These are phyloP conservation scores for Chernovozyma aurita DNA, from an alignment of 1,139 yeast species.

Conservation along the genomic window DNA sequence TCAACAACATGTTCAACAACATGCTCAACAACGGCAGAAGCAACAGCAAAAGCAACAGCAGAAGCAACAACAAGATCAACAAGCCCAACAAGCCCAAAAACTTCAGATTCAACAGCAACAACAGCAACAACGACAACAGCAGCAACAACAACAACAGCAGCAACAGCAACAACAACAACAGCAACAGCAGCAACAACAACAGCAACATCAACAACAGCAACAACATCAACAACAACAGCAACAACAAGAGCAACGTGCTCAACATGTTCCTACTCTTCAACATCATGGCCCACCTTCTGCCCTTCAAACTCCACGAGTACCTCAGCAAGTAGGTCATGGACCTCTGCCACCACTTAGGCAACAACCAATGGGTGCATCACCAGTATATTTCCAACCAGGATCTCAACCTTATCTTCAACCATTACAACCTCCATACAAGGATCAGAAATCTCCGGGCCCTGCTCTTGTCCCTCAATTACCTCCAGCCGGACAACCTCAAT, in stretches of 20 bases:
- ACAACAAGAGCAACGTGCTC: constrained; percentile 7
- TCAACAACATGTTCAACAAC: constrained; percentile 11
- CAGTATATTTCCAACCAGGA: constrained; percentile 5
- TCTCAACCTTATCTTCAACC: constrained; percentile 14
- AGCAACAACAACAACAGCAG: constrained; percentile 2
- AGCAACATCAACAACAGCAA: constrained; percentile 6
- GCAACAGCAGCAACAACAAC: constrained; percentile 6
- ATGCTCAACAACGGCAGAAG: constrained; percentile 3
- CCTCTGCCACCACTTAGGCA: constrained; percentile 5
- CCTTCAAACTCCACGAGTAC: constrained; percentile 6
- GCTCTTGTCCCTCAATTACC: background rate
- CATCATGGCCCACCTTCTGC: constrained; percentile 7
- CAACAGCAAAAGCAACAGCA: constrained; percentile 10
- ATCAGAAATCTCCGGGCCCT: constrained; percentile 3
- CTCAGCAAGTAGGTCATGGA: background rate
- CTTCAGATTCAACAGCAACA: constrained; percentile 8
- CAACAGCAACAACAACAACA: constrained; percentile 3
- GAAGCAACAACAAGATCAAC: constrained; percentile 9
- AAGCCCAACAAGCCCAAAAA: constrained; percentile 3
- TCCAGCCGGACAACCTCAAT: constrained; percentile 5
- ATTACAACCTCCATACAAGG: constrained; percentile 10
- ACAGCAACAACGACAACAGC: constrained; percentile 4
- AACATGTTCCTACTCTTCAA: constrained; percentile 2
- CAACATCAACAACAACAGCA: constrained; percentile 4
- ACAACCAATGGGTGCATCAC: constrained; percentile 3